phyloP scores from a whole-genome alignment of 176 grass and related monocot species.

The Musa beccarii region DNA sequence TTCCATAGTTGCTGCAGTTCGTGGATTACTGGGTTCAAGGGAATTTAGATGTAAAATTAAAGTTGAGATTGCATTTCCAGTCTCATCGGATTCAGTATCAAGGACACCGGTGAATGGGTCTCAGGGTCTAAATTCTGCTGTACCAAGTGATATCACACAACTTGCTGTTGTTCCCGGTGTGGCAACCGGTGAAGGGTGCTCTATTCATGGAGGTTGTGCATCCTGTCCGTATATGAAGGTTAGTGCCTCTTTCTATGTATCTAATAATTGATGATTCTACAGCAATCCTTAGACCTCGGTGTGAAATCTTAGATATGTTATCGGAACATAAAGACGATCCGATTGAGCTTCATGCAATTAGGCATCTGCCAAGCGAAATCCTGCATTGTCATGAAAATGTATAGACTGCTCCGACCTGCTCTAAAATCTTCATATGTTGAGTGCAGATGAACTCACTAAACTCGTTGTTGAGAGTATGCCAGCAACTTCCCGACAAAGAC shows the following conservation, averaged over 20 bases:
- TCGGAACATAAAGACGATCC: too few relatives aligned
- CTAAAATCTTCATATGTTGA: not conserved
- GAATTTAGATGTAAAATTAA: not conserved
- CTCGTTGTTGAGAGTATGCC: slow-evolving; percentile 62
- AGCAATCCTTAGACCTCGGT: too few relatives aligned
- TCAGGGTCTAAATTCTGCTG: slow-evolving; percentile 26
- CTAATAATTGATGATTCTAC: not conserved
- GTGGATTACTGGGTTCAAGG: not conserved
- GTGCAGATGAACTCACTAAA: slow-evolving; percentile 80
- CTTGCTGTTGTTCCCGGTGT: slow-evolving; percentile 71
- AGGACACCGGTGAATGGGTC: slow-evolving; percentile 28
- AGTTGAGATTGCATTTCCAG: too few relatives aligned
- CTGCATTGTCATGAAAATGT: too few relatives aligned
- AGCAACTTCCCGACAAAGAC: slow-evolving; percentile 60
- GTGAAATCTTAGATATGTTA: too few relatives aligned
- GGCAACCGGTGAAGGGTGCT: slow-evolving; percentile 72
- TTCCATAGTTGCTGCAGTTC: too few relatives aligned
- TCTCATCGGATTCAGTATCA: too few relatives aligned
- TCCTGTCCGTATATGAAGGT: slow-evolving; percentile 99
- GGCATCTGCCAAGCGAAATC: too few relatives aligned
- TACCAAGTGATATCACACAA: slow-evolving; percentile 34
- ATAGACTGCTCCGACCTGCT: too few relatives aligned
- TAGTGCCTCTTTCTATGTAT: not conserved
- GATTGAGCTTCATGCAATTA: too few relatives aligned
- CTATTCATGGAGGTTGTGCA: slow-evolving; percentile 83